Evolutionary conservation across 352 stramenopile genomes (phyloP), one percentile per base, ranked within the genome.

Genomic region (Phytophthora megakarya): DNA sequence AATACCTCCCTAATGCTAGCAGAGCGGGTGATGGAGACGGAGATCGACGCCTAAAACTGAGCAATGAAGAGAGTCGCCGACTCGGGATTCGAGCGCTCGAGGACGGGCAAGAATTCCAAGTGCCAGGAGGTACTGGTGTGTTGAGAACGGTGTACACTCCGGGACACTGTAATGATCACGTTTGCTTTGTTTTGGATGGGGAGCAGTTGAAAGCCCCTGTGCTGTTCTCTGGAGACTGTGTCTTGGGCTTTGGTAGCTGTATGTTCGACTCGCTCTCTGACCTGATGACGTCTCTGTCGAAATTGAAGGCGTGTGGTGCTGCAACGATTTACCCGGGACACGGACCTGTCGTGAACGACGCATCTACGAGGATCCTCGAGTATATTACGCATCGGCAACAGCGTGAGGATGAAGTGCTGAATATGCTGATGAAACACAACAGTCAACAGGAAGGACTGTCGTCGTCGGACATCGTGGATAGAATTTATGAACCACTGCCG

Each of bases 201-300:
- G 28, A 61, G 0, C 45, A 39, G 5, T 39, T 75, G 1, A 45
- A 70, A 21, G 38, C 43, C 15, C 22, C 38, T 22, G 46, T 67
- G 8, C 58, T 97, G 9, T 95, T 97, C 58, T 93, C 86, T 1
- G 89, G 88, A 47, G 89, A 97, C 64, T 95, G 88, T 46, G 56
- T 97, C 5, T 63, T 97, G 38, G 90, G 90, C 18, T 77, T 80
- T 39, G 89, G 90, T 10, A 97, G 88, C 47, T 90, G 80, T 56
- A 73, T 96, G 43, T 96, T 97, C 43, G 84, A 95, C 54, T 92
- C 90, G 39, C 76, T 97, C 10, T 45, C 52, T 8, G 76, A 91
- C 37, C 89, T 96, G 46, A 92, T 97, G 83, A 55, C 67, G 21
- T 93, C 82, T 18, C 63, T 97, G 10, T 33, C 44, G 13, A 80